These are phyloP conservation scores for Pelomyxa schiedti DNA, from an alignment of 78 protist genomes.

Conservation along the genomic window DNA sequence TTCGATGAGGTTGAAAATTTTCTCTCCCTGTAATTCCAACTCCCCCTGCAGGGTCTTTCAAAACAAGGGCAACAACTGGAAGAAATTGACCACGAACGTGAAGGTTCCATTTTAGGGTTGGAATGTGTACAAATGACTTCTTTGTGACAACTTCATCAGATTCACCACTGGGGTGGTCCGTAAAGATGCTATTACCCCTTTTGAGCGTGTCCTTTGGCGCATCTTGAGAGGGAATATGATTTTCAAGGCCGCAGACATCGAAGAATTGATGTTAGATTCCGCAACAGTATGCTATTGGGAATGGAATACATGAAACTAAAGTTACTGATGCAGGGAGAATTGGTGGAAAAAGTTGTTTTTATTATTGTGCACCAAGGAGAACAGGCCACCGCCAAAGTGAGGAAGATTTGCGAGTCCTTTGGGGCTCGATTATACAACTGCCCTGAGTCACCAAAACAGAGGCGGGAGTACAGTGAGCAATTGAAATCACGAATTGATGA, in stretches of 20 bases:
- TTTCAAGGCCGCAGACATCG: constrained; percentile 12
- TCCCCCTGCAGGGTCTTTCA: not conserved
- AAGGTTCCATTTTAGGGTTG: not conserved
- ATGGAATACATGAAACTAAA: not conserved
- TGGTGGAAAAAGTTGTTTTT: constrained; percentile 22
- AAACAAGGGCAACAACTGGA: not conserved
- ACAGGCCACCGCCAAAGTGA: constrained; percentile 8
- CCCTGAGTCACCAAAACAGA: constrained; percentile 21
- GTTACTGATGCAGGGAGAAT: not conserved
- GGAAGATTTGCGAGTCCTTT: constrained; percentile 34
- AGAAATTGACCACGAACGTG: constrained; percentile 1
- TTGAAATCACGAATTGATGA: not conserved
- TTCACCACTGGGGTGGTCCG: constrained; percentile 27
- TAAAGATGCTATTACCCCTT: not conserved
- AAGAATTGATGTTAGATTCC: not conserved
- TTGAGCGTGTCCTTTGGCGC: constrained; percentile 53
- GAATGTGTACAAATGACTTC: not conserved
- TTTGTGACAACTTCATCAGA: not conserved
- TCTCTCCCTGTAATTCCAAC: not conserved
- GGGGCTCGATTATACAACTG: constrained; percentile 37
- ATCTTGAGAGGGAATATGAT: constrained; percentile 54
- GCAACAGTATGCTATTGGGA: not conserved
- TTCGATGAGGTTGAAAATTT: constrained; percentile 13
- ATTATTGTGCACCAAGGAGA: constrained; percentile 44
- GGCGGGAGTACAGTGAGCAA: not conserved